Conservation (phyloP, 768 basidiomycete species). For the Amylocystis lapponica region DNA sequence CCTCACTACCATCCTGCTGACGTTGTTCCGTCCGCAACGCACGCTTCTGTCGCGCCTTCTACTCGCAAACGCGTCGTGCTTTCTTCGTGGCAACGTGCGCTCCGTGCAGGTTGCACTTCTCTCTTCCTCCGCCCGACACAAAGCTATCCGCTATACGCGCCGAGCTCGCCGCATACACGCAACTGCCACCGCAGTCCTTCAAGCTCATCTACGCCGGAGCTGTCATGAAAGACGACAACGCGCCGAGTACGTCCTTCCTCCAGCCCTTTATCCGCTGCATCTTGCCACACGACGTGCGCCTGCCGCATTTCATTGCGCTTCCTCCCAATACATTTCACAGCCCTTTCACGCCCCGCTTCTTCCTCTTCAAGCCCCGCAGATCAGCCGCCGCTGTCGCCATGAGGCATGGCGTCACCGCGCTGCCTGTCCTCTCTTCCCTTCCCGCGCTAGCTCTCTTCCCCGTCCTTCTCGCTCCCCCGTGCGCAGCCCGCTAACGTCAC, state of each 20-base stretch:
- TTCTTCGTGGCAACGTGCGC: constrained; percentile 3
- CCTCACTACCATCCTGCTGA: no score
- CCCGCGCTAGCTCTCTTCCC: not conserved
- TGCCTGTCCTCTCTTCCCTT: not conserved
- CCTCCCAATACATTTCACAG: not conserved
- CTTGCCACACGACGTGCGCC: not conserved
- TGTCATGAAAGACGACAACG: constrained; percentile 78
- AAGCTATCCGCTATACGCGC: constrained; percentile 53
- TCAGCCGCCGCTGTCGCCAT: not conserved
- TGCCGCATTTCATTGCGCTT: not conserved
- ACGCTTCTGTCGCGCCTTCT: not conserved
- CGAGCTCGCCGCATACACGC: constrained; percentile 68
- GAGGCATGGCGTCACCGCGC: not conserved
- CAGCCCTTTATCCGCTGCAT: not conserved
- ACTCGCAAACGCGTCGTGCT: not conserved
- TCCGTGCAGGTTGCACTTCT: constrained; percentile 38
- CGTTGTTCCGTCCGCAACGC: no score
- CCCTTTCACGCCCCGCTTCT: not conserved
- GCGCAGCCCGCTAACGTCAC: constrained; percentile 9
- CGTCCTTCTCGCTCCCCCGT: not conserved
- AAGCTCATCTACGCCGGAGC: constrained; percentile 89
- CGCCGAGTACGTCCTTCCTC: constrained; percentile 47
- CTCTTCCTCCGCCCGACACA: constrained; percentile 52
- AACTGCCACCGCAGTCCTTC: constrained; percentile 63
- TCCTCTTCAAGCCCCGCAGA: not conserved